phyloP scores from a whole-genome alignment of 2,329 filamentous ascomycete genomes.

The Colletotrichum eleusines region DNA sequence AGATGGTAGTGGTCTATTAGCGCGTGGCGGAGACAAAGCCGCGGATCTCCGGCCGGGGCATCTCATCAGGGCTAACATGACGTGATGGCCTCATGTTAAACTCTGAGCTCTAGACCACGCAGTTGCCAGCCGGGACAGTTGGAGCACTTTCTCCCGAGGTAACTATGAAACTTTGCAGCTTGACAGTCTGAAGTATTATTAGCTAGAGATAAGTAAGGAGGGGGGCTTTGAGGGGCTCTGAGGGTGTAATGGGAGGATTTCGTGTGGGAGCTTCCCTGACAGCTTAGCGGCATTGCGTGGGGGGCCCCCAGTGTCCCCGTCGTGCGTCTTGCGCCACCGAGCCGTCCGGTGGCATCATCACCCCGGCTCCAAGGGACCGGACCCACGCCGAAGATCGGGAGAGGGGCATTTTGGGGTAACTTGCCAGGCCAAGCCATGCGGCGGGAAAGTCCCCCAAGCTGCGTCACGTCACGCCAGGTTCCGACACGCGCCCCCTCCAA shows the following conservation, averaged over 20 bases:
- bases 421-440: neutral
- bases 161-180: slow-evolving; percentile 5
- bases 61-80: slow-evolving; percentile 42
- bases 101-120: slow-evolving; percentile 7
- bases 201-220: slow-evolving; percentile 13
- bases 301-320: slow-evolving; percentile 4
- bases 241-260: neutral
- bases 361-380: slow-evolving; percentile 38
- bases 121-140: slow-evolving; percentile 2
- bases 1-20: neutral
- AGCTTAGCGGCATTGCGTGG: neutral
- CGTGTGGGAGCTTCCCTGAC: slow-evolving; percentile 19
- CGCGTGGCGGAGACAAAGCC: neutral
- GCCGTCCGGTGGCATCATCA: slow-evolving; percentile 41
- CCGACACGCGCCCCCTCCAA: neutral
- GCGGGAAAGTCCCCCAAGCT: slow-evolving; percentile 18
- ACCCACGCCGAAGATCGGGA: slow-evolving; percentile 41
- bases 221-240: slow-evolving; percentile 1
- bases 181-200: neutral
- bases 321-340: slow-evolving; percentile 39
- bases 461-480: slow-evolving; percentile 11
- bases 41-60: slow-evolving; percentile 14
- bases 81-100: slow-evolving; percentile 35
- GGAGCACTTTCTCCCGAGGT: neutral
- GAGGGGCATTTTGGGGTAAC: slow-evolving; percentile 27